These are phyloP conservation scores for Sporothrix variecibatus DNA, from an alignment of 2,329 filamentous ascomycete genomes.

Conservation along the genomic window DNA sequence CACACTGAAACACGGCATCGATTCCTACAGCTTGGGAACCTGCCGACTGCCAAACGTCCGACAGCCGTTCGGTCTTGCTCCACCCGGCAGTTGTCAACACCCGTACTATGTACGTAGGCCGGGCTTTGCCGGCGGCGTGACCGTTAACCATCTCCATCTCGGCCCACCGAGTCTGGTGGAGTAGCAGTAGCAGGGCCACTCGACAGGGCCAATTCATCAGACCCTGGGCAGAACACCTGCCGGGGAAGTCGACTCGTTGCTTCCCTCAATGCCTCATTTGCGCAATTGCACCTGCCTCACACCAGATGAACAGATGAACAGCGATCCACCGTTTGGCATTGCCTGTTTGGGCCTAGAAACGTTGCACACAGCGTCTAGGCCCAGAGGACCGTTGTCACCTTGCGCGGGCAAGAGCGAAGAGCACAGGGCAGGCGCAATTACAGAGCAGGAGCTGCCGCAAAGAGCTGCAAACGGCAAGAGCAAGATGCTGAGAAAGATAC, in stretches of 20 bases:
- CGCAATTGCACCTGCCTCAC: slow-evolving; percentile 3
- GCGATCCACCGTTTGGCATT: slow-evolving; percentile 11
- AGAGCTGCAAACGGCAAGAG: slow-evolving; percentile 9
- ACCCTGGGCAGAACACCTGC: neutral
- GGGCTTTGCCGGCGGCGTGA: neutral
- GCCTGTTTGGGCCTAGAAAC: slow-evolving; percentile 6
- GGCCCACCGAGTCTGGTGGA: neutral
- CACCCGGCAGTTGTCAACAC: neutral
- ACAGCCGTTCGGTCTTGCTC: neutral
- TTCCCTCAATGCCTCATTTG: slow-evolving; percentile 8
- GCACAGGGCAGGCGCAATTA: neutral
- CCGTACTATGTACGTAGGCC: neutral
- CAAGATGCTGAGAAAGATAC: neutral
- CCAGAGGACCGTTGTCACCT: slow-evolving; percentile 13
- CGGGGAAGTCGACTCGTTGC: neutral
- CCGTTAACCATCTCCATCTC: neutral
- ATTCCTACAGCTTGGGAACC: neutral
- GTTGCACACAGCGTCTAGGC: slow-evolving; percentile 15
- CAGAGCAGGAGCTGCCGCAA: neutral
- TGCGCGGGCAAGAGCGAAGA: neutral
- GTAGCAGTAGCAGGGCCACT: too few species aligned
- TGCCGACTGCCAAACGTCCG: neutral
- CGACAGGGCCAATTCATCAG: neutral
- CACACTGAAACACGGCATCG: neutral
- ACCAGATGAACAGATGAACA: neutral